Percentiles rank a stretch among this genome's conserved stretches.
phyloP scores from a whole-genome alignment of 192 early-diverging fungal genomes.

The Umbelopsis vinacea region DNA sequence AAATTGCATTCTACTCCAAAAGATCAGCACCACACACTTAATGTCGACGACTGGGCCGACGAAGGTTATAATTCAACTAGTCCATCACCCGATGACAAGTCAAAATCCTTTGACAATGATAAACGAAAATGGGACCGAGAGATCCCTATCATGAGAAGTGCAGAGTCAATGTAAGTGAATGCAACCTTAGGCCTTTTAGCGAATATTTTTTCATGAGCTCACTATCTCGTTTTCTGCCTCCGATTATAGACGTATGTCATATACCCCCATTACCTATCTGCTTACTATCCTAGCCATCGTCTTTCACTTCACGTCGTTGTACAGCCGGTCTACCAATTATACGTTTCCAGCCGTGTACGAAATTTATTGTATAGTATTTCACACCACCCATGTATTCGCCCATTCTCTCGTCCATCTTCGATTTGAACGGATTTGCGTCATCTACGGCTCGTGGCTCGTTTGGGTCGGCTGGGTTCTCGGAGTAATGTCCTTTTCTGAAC shows the following conservation, averaged over 20 bases:
- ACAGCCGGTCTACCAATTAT: constrained; percentile 26
- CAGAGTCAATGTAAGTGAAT: constrained; percentile 38
- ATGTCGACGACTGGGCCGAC: constrained; percentile 29
- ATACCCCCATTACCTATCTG: constrained; percentile 43
- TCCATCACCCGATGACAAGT: constrained; percentile 18
- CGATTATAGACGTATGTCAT: constrained; percentile 37
- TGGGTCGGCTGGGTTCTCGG: constrained; percentile 60
- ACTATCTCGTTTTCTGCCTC: not conserved
- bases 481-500: constrained; percentile 46
- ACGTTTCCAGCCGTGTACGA: constrained; percentile 41
- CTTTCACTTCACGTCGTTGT: constrained; percentile 22
- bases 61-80: constrained; percentile 38
- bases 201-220: not conserved
- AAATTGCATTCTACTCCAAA: constrained; percentile 13
- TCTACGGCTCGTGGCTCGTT: constrained; percentile 63
- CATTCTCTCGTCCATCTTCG: constrained; percentile 46
- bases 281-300: constrained; percentile 35
- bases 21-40: constrained; percentile 4
- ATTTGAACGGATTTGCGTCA: constrained; percentile 53
- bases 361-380: constrained; percentile 43
- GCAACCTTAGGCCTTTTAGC: too few species aligned
- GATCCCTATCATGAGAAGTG: constrained; percentile 42
- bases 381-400: constrained; percentile 47
- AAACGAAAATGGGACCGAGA: constrained; percentile 26
- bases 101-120: constrained; percentile 13